phyloP scores from a whole-genome alignment of 176 grass and related monocot genomes.

The Dactylis glomerata region DNA sequence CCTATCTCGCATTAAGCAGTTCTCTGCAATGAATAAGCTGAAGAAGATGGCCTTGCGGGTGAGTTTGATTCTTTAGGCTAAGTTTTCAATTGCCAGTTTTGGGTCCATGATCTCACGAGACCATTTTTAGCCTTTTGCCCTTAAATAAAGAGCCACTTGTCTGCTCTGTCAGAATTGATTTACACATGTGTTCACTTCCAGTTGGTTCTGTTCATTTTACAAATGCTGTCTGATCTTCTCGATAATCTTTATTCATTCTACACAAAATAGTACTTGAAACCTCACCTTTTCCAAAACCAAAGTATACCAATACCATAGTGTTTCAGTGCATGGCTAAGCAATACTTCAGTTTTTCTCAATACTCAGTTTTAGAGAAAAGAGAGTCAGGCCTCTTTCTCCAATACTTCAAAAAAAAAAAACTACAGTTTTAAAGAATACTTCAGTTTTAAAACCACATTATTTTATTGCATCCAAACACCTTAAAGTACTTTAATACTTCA shows the following conservation, averaged over 20 bases:
- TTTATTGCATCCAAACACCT: no score
- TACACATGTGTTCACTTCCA: constrained; percentile 1
- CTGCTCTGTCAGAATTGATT: neutral
- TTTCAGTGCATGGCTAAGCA: no score
- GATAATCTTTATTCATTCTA: neutral
- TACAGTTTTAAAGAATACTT: no score
- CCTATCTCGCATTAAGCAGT: constrained; percentile 94
- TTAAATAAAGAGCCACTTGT: neutral
- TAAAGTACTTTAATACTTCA: no score
- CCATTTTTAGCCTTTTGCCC: neutral
- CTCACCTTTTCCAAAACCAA: no score
- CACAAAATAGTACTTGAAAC: neutral
- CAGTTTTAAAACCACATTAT: no score
- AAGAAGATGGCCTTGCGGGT: constrained; percentile 99
- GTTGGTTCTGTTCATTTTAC: neutral
- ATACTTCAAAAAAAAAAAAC: no score
- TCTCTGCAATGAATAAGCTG: constrained; percentile 98
- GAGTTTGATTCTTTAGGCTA: constrained; percentile 9
- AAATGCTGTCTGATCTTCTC: neutral
- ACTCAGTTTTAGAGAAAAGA: no score
- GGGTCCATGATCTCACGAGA: neutral
- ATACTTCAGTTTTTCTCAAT: no score
- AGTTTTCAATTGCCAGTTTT: constrained; percentile 1
- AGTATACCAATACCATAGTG: no score
- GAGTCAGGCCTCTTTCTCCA: no score